These are phyloP conservation scores for Porogramme epimiltina DNA, from an alignment of 1,284 basidiomycete species.

Conservation along the genomic window DNA sequence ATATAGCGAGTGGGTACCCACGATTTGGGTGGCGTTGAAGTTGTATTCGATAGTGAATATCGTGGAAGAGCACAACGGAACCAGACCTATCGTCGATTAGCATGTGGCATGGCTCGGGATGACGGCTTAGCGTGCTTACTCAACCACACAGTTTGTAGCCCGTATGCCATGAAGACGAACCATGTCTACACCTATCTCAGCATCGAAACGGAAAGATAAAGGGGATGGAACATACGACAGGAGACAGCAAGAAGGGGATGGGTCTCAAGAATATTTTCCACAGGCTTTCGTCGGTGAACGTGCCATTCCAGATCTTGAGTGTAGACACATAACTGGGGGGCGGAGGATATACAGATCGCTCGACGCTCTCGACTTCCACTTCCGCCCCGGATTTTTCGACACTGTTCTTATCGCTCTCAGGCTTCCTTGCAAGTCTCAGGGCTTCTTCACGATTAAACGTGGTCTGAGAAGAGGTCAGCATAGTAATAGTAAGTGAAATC, in stretches of 20 bases:
- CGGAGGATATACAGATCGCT: neutral
- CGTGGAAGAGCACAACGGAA: slow-evolving; percentile 44
- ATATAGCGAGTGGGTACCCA: slow-evolving; percentile 4
- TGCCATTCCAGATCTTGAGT: slow-evolving; percentile 39
- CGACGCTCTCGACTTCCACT: slow-evolving; percentile 10
- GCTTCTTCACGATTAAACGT: slow-evolving; percentile 28
- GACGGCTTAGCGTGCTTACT: slow-evolving; percentile 35
- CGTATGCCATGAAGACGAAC: slow-evolving; percentile 39
- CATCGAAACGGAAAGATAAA: neutral
- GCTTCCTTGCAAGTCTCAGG: slow-evolving; percentile 1
- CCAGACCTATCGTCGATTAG: slow-evolving; percentile 32
- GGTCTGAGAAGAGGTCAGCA: slow-evolving; percentile 26
- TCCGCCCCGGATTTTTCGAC: slow-evolving; percentile 24
- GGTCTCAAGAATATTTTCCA: slow-evolving; percentile 39
- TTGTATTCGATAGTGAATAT: slow-evolving; percentile 45
- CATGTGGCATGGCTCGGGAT: neutral
- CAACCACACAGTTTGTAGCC: slow-evolving; percentile 45
- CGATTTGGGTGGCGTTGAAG: slow-evolving; percentile 41
- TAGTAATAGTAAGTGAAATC: too few species aligned
- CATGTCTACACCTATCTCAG: slow-evolving; percentile 30
- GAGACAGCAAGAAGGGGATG: slow-evolving; percentile 43
- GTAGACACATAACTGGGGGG: slow-evolving; percentile 34
- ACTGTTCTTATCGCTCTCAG: slow-evolving; percentile 30
- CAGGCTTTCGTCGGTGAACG: slow-evolving; percentile 36
- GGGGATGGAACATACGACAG: slow-evolving; percentile 34